Evolutionary conservation across 208 protist species (phyloP).

Genomic region (Crithidia acanthocephali): DNA sequence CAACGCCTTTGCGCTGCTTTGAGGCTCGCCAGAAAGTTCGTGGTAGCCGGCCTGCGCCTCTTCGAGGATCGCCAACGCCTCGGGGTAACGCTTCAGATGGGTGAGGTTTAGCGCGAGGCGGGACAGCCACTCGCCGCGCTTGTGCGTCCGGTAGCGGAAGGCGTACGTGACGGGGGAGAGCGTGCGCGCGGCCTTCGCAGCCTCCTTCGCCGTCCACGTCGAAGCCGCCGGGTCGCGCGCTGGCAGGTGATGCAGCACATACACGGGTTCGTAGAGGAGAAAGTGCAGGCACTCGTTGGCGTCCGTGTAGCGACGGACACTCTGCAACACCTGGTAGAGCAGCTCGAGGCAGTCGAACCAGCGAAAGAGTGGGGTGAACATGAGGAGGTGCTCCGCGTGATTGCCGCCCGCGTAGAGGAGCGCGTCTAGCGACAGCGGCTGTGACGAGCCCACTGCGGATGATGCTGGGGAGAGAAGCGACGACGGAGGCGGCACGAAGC

Average conservation of each 20-base stretch:
- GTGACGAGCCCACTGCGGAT: background rate
- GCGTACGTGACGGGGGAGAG: constrained; percentile 35
- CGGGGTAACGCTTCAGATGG: constrained; percentile 48
- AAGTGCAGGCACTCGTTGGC: constrained; percentile 63
- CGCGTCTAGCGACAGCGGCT: constrained; percentile 12
- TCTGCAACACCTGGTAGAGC: constrained; percentile 61
- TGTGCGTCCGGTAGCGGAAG: constrained; percentile 63
- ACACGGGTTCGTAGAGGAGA: constrained; percentile 67
- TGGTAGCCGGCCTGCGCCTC: constrained; percentile 45
- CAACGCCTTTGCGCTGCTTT: background rate
- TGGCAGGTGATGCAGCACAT: constrained; percentile 35
- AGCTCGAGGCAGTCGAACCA: constrained; percentile 77
- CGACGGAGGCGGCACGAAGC: background rate
- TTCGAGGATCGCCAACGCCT: constrained; percentile 58
- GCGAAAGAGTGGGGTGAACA: constrained; percentile 70
- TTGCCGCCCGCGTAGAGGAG: constrained; percentile 53
- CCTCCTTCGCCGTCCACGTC: background rate
- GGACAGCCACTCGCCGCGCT: constrained; percentile 68
- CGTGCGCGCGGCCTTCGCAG: background rate
- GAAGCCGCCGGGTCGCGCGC: background rate
- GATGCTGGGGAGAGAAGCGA: background rate
- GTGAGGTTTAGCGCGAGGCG: constrained; percentile 66
- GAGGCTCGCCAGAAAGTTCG: constrained; percentile 15
- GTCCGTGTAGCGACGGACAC: constrained; percentile 51
- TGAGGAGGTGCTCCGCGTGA: constrained; percentile 63